Evolutionary conservation across 805 yeast species (phyloP).

Genomic region (Saccharomycopsis sp.): DNA sequence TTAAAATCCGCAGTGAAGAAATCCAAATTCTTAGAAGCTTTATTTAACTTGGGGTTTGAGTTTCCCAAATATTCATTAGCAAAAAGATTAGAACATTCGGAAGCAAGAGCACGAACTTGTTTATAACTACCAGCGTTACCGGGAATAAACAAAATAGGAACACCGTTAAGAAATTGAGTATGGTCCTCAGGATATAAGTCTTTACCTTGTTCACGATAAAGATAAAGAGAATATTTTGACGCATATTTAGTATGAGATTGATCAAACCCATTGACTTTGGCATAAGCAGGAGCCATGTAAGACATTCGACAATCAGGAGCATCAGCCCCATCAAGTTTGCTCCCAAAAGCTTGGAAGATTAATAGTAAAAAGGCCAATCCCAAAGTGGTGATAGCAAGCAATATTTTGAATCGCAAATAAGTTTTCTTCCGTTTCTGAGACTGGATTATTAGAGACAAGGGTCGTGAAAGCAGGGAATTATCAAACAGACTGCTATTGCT

Average conservation of each 20-base stretch:
- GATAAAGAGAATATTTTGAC: conserved; percentile 70
- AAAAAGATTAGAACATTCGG: conserved; percentile 55
- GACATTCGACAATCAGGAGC: conserved; percentile 51
- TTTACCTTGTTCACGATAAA: conserved; percentile 75
- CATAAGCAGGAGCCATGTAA: conserved; percentile 79
- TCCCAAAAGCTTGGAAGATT: conserved; percentile 23
- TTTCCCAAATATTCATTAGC: conserved; percentile 25
- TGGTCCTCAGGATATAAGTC: conserved; percentile 45
- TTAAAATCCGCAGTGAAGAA: conserved; percentile 90
- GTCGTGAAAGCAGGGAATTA: too few species aligned
- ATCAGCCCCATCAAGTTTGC: conserved; percentile 34
- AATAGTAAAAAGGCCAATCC: conserved; percentile 16
- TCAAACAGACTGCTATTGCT: too few species aligned
- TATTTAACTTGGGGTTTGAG: conserved; percentile 15
- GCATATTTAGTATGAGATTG: conserved; percentile 59
- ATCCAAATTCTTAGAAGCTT: conserved; percentile 44
- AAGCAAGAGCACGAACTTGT: conserved; percentile 88
- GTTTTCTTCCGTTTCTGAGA: too few species aligned
- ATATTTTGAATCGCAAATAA: background rate
- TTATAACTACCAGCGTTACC: conserved; percentile 95
- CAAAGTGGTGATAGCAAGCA: background rate
- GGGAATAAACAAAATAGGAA: conserved; percentile 88
- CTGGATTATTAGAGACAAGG: too few species aligned
- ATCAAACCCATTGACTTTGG: conserved; percentile 64
- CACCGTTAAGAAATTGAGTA: conserved; percentile 39